A percentile compares a stretch with the other conserved stretches of the same genome.
These are phyloP conservation scores for Zangia roseola DNA, from an alignment of 768 basidiomycete species.

Conservation along the genomic window DNA sequence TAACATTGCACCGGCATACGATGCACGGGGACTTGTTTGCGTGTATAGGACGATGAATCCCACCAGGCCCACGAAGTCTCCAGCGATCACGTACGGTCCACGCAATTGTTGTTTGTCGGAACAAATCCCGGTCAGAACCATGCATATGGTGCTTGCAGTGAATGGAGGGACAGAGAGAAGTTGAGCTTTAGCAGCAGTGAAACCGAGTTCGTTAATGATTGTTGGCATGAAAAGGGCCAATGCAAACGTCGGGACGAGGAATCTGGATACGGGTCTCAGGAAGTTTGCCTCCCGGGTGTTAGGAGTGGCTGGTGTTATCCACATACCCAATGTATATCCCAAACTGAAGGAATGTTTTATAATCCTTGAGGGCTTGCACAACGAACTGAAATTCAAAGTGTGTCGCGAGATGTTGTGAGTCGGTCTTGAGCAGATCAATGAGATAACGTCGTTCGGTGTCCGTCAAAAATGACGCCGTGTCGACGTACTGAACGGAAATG, in stretches of 20 bases:
- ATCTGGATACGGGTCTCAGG: constrained; percentile 20
- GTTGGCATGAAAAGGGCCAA: constrained; percentile 49
- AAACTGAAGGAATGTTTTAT: constrained; percentile 34
- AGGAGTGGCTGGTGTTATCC: background rate
- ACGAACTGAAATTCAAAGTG: constrained; percentile 45
- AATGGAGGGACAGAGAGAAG: constrained; percentile 49
- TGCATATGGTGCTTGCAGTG: constrained; percentile 39
- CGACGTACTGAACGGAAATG: constrained; percentile 40
- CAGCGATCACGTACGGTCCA: constrained; percentile 47
- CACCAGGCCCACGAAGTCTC: constrained; percentile 39
- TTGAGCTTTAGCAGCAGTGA: constrained; percentile 46
- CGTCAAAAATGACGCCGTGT: constrained; percentile 51
- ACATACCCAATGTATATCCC: constrained; percentile 40
- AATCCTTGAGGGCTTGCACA: constrained; percentile 46
- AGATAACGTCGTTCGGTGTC: constrained; percentile 40
- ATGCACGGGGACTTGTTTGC: constrained; percentile 8
- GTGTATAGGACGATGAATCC: constrained; percentile 49
- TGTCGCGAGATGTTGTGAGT: constrained; percentile 42
- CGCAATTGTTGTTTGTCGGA: constrained; percentile 41
- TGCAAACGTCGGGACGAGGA: constrained; percentile 45
- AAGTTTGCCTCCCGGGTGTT: background rate
- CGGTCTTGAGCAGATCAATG: constrained; percentile 40
- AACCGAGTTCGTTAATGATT: constrained; percentile 48
- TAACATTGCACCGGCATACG: constrained; percentile 46
- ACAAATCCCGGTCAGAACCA: constrained; percentile 36